phyloP scores from a whole-genome alignment of 2,329 filamentous ascomycete species.

The Xylariaceae sp. region DNA sequence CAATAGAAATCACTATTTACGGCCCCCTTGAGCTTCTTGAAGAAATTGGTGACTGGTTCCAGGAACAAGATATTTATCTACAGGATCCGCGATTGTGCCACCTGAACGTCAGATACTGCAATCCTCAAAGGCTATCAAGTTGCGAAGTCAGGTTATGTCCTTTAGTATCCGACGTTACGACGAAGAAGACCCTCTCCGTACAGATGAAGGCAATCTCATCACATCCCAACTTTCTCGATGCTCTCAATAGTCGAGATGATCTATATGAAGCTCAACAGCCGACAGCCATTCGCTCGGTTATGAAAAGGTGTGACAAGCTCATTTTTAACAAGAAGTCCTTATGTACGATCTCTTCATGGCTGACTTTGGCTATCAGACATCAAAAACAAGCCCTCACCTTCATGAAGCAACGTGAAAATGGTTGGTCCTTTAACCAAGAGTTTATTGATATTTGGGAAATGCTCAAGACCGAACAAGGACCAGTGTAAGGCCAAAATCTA shows the following conservation, averaged over 20 bases:
- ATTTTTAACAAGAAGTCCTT: too few species aligned
- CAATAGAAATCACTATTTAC: constrained; percentile 42
- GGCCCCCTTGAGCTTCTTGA: constrained; percentile 38
- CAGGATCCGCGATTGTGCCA: constrained; percentile 43
- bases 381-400: constrained; percentile 22
- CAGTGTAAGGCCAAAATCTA: background rate
- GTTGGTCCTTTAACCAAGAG: constrained; percentile 11
- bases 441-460: constrained; percentile 14
- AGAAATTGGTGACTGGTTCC: constrained; percentile 40
- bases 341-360: too few species aligned
- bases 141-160: background rate
- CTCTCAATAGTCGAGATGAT: background rate
- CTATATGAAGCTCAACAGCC: background rate
- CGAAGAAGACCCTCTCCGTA: background rate
- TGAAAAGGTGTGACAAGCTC: constrained; percentile 7
- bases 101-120: constrained; percentile 40
- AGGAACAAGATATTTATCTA: constrained; percentile 41
- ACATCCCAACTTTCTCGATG: background rate
- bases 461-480: background rate
- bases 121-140: constrained; percentile 46
- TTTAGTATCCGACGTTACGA: background rate
- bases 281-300: background rate
- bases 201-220: background rate
- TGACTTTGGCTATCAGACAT: background rate
- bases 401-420: constrained; percentile 9